A percentile compares a stretch with the other conserved stretches of the same genome.
phyloP scores from a whole-genome alignment of 305 asterid species.

The Andrographis paniculata region DNA sequence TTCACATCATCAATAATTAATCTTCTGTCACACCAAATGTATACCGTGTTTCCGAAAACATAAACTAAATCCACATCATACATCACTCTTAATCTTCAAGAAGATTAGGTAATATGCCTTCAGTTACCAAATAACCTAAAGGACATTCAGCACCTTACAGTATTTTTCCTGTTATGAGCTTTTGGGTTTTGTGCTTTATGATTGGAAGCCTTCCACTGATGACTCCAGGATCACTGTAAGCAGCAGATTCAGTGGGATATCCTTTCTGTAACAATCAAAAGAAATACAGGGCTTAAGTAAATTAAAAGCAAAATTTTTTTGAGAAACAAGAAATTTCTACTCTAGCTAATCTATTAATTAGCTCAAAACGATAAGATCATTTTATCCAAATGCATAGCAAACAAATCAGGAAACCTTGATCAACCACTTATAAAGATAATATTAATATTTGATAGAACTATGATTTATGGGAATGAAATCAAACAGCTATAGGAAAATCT shows the following conservation, averaged over 20 bases:
- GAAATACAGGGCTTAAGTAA: constrained; percentile 4
- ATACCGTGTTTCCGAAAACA: neutral
- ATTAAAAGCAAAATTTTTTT: constrained; percentile 6
- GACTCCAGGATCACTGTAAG: constrained; percentile 79
- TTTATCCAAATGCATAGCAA: too few relatives aligned
- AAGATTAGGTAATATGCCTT: constrained; percentile 17
- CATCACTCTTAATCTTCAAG: constrained; percentile 20
- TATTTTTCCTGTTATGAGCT: constrained; percentile 43
- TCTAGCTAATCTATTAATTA: neutral
- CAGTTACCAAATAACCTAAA: constrained; percentile 16
- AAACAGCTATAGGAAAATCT: too few relatives aligned
- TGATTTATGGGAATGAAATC: too few relatives aligned
- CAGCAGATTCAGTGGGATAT: constrained; percentile 72
- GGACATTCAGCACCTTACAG: neutral
- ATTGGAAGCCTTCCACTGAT: constrained; percentile 69
- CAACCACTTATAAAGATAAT: too few relatives aligned
- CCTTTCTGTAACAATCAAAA: constrained; percentile 53
- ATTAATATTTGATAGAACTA: too few relatives aligned
- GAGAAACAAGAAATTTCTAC: constrained; percentile 4
- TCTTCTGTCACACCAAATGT: constrained; percentile 13
- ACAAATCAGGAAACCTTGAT: too few relatives aligned
- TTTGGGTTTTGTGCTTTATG: constrained; percentile 66
- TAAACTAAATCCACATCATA: constrained; percentile 16
- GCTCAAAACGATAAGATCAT: neutral
- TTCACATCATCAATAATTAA: constrained; percentile 12